A percentile compares a stretch with the other conserved stretches of the same genome.
phyloP scores from a whole-genome alignment of 2,329 filamentous ascomycete genomes.

The Phaeosphaeria sp. region DNA sequence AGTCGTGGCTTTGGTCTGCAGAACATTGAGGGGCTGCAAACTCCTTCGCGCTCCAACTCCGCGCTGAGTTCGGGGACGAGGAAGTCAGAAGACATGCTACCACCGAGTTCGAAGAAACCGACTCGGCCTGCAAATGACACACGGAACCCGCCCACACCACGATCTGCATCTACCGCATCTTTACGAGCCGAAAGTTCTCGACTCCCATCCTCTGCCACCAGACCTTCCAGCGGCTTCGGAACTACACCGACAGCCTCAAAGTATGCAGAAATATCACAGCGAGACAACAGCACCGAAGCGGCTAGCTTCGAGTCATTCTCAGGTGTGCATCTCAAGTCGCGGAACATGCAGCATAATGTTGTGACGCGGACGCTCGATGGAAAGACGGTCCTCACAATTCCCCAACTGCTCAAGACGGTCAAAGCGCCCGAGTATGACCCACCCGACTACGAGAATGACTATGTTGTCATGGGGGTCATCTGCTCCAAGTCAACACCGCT shows the following conservation, averaged over 20 bases:
- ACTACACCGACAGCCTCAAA: slow-evolving; percentile 29
- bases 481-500: slow-evolving; percentile 87
- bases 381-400: slow-evolving; percentile 79
- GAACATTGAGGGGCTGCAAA: slow-evolving; percentile 32
- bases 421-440: slow-evolving; percentile 83
- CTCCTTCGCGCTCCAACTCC: slow-evolving; percentile 32
- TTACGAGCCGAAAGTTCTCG: slow-evolving; percentile 25
- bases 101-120: slow-evolving; percentile 16
- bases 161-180: slow-evolving; percentile 32
- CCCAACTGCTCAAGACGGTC: slow-evolving; percentile 79
- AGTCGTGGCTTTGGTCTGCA: slow-evolving; percentile 49
- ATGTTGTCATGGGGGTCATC: slow-evolving; percentile 87
- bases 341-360: slow-evolving; percentile 81
- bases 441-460: slow-evolving; percentile 83
- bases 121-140: slow-evolving; percentile 27
- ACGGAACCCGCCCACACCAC: slow-evolving; percentile 18
- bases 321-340: slow-evolving; percentile 78
- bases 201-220: slow-evolving; percentile 28
- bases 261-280: slow-evolving; percentile 38
- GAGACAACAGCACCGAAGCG: slow-evolving; percentile 58
- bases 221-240: slow-evolving; percentile 26
- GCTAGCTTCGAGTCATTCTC: slow-evolving; percentile 78
- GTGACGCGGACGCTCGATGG: slow-evolving; percentile 78
- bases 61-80: slow-evolving; percentile 32
- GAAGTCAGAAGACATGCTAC: slow-evolving; percentile 25